These are phyloP conservation scores for Fusarium nygamai DNA, from an alignment of 2,329 filamentous ascomycete species.

Conservation along the genomic window DNA sequence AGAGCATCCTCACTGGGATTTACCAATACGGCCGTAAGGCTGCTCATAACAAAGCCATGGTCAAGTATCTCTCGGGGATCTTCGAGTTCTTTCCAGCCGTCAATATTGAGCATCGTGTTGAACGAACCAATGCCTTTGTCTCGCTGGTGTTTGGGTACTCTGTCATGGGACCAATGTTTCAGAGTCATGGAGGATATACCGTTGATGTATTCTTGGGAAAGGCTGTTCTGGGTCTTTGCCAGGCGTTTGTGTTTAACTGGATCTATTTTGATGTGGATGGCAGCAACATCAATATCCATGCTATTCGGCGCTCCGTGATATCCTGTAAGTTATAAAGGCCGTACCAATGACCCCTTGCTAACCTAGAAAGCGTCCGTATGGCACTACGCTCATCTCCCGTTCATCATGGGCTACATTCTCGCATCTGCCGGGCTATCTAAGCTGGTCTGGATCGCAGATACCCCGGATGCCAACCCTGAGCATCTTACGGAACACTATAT, in stretches of 20 bases:
- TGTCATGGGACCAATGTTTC: conserved; percentile 69
- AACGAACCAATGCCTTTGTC: conserved; percentile 72
- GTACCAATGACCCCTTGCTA: background rate
- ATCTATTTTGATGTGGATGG: conserved; percentile 72
- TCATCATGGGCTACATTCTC: conserved; percentile 71
- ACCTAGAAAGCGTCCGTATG: conserved; percentile 58
- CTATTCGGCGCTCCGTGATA: conserved; percentile 63
- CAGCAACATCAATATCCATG: conserved; percentile 66
- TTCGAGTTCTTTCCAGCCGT: conserved; percentile 70
- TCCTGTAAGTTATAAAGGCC: conserved; percentile 48
- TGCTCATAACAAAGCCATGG: conserved; percentile 31
- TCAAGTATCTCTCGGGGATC: conserved; percentile 45
- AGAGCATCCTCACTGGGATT: conserved; percentile 54
- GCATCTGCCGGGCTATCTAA: conserved; percentile 66
- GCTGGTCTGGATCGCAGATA: conserved; percentile 68
- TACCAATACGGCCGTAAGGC: conserved; percentile 45
- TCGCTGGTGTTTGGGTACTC: conserved; percentile 72
- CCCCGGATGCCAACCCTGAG: conserved; percentile 56
- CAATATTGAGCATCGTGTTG: conserved; percentile 74
- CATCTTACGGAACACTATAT: conserved; percentile 62
- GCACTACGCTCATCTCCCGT: conserved; percentile 67
- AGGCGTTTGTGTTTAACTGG: conserved; percentile 70
- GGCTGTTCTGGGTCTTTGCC: conserved; percentile 65
- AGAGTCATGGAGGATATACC: conserved; percentile 56
- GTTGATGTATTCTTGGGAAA: conserved; percentile 70